Percentiles rank a stretch among this genome's conserved stretches.
These are phyloP conservation scores for Globisporangium orthogonon DNA, from an alignment of 352 stramenopile genomes.

Conservation along the genomic window DNA sequence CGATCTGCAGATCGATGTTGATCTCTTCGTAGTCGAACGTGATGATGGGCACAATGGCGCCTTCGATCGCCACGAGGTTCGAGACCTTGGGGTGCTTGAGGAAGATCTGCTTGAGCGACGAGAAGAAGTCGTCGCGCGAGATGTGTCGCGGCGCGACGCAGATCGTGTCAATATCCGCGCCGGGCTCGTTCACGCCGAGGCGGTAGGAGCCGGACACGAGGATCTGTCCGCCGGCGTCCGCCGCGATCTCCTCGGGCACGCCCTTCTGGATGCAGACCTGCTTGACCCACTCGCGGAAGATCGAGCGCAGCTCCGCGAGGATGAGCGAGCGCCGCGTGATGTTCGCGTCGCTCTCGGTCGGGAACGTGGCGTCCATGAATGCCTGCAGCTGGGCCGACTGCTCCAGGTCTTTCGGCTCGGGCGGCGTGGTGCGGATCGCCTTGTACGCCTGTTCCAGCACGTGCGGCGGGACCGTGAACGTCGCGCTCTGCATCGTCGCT, in stretches of 20 bases:
- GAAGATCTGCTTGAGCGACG: constrained; percentile 89
- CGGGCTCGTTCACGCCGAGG: constrained; percentile 95
- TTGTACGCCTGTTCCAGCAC: constrained; percentile 87
- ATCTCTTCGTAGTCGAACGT: constrained; percentile 99
- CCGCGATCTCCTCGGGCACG: constrained; percentile 80
- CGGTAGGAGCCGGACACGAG: constrained; percentile 92
- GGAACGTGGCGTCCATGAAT: constrained; percentile 81
- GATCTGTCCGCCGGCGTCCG: constrained; percentile 83
- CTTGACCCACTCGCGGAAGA: constrained; percentile 86
- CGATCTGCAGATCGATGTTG: constrained; percentile 99
- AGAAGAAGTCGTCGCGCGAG: constrained; percentile 96
- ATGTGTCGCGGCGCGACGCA: constrained; percentile 95
- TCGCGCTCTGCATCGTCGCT: constrained; percentile 46
- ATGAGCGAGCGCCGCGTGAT: constrained; percentile 84
- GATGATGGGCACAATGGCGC: constrained; percentile 95
- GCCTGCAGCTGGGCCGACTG: constrained; percentile 70
- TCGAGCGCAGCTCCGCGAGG: constrained; percentile 74
- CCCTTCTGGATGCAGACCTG: constrained; percentile 76
- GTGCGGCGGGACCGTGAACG: constrained; percentile 61
- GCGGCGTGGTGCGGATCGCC: constrained; percentile 80
- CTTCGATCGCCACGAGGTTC: constrained; percentile 80
- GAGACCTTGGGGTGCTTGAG: constrained; percentile 91
- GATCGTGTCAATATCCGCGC: constrained; percentile 97
- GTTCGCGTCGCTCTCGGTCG: constrained; percentile 70
- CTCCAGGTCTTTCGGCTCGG: constrained; percentile 78